Conservation (phyloP, 2,329 filamentous ascomycete species). For the Calonectria pauciramosa region DNA sequence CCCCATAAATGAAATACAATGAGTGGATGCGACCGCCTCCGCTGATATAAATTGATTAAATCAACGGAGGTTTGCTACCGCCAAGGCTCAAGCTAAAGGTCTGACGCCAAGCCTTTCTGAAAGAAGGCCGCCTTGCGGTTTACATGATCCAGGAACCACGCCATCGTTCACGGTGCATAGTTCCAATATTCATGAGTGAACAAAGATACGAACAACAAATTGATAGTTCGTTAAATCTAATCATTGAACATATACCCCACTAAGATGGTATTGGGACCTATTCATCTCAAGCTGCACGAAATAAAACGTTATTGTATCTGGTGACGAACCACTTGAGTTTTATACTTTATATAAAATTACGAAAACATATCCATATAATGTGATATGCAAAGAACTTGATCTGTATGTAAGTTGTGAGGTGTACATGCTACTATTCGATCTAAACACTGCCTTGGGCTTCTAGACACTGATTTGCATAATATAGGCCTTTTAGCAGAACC, state of each 20-base stretch:
- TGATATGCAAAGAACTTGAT: not conserved
- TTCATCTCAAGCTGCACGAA: not conserved
- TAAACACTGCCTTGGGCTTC: not conserved
- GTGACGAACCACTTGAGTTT: not conserved
- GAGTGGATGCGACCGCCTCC: not conserved
- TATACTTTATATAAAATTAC: not conserved
- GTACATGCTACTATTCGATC: not conserved
- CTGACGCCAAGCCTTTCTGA: not conserved
- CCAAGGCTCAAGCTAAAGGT: not conserved
- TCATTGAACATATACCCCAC: not conserved
- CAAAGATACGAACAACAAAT: not conserved
- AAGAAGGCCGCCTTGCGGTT: not conserved
- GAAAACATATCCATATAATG: too few species aligned
- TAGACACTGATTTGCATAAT: not conserved
- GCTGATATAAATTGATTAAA: not conserved
- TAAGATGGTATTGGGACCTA: not conserved
- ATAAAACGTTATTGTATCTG: not conserved
- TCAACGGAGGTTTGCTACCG: not conserved
- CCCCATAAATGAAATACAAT: not conserved
- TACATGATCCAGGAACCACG: not conserved
- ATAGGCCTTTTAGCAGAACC: not conserved
- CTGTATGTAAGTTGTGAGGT: not conserved
- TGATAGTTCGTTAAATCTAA: not conserved
- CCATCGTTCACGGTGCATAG: not conserved
- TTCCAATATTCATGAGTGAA: not conserved